These are phyloP conservation scores for Metarhizium guizhouense DNA, from an alignment of 2,329 filamentous ascomycete genomes.

Conservation along the genomic window DNA sequence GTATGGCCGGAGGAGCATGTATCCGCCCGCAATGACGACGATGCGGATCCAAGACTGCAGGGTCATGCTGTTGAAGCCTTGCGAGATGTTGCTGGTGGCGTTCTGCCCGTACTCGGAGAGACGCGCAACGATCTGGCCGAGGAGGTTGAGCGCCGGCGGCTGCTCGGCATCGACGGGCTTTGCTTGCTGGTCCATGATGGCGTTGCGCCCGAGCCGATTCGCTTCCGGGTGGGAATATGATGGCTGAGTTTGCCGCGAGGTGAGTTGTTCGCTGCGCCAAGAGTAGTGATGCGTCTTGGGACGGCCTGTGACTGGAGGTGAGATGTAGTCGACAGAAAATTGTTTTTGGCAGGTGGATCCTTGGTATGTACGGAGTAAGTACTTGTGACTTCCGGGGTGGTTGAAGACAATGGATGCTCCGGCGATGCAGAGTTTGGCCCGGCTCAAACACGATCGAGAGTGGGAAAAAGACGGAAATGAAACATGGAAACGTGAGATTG, in stretches of 20 bases:
- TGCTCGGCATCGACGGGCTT: constrained; percentile 17
- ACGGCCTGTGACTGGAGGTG: not conserved
- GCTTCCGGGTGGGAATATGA: not conserved
- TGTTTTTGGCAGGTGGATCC: not conserved
- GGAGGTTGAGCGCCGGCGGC: constrained; percentile 19
- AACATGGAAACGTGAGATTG: no score
- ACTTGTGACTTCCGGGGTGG: no score
- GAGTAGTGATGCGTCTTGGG: not conserved
- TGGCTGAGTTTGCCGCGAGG: not conserved
- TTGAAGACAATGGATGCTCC: no score
- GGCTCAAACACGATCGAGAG: no score
- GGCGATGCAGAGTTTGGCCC: no score
- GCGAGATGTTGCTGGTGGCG: constrained; percentile 37
- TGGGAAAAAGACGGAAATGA: no score
- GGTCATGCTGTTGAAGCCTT: constrained; percentile 41
- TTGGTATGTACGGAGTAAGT: no score
- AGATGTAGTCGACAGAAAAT: constrained; percentile 3
- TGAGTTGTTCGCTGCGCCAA: constrained; percentile 2
- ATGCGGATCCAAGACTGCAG: constrained; percentile 56
- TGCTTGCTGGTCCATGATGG: constrained; percentile 14
- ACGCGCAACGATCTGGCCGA: constrained; percentile 23
- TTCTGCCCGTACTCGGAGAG: constrained; percentile 28
- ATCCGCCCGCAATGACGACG: constrained; percentile 61
- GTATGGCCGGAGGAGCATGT: constrained; percentile 66
- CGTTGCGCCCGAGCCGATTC: not conserved